phyloP scores from a whole-genome alignment of 306 rosid genomes.

The Hippophae tibetana region DNA sequence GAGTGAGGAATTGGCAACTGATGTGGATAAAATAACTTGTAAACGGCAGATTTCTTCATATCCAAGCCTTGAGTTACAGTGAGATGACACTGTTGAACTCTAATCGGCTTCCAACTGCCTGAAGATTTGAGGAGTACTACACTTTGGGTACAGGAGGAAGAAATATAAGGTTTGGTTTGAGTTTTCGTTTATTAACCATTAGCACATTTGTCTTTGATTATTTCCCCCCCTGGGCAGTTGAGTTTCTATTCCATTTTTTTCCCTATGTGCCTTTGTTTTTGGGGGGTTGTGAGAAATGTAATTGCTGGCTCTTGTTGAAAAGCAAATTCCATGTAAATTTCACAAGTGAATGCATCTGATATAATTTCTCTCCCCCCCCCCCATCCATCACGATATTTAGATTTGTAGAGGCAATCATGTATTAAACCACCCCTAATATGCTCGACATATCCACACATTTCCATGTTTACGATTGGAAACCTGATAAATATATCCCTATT shows the following conservation, averaged over 20 bases:
- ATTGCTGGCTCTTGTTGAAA: conserved; percentile 51
- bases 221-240: conserved; percentile 10
- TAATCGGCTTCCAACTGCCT: conserved; percentile 51
- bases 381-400: no score
- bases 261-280: conserved; percentile 51
- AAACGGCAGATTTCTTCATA: conserved; percentile 43
- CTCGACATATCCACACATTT: no score
- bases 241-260: conserved; percentile 57
- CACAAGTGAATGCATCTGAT: conserved; percentile 53
- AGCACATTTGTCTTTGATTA: conserved; percentile 20
- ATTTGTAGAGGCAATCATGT: no score
- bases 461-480: no score
- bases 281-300: conserved; percentile 86
- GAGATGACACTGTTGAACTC: conserved; percentile 29
- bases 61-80: conserved; percentile 47
- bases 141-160: conserved; percentile 53
- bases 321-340: conserved; percentile 71
- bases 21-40: conserved; percentile 39
- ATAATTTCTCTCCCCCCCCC: conserved; percentile 7
- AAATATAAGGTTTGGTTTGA: conserved; percentile 61
- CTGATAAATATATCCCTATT: no score
- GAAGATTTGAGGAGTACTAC: conserved; percentile 36
- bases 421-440: no score
- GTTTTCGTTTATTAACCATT: conserved; percentile 9
- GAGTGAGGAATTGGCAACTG: conserved; percentile 76